These are phyloP conservation scores for Piper longum DNA, from an alignment of 164 flowering plant genomes.

Conservation along the genomic window DNA sequence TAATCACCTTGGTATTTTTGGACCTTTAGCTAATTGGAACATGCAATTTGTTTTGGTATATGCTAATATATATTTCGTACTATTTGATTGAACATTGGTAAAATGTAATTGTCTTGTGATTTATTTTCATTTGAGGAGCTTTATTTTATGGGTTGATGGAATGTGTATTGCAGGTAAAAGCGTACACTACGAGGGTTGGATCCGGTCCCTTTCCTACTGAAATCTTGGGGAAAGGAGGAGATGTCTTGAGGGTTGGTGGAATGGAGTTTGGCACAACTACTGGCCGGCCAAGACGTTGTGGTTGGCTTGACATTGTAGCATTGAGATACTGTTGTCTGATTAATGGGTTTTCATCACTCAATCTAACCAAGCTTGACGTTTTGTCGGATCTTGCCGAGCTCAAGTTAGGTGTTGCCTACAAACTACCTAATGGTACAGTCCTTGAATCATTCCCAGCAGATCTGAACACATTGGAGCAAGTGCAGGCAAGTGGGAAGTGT, in stretches of 20 bases:
- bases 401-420: constrained; percentile 2
- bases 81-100: not conserved
- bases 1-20: not conserved
- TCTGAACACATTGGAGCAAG: constrained; percentile 54
- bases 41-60: too few relatives aligned
- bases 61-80: not conserved
- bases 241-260: not conserved
- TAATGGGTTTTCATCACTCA: not conserved
- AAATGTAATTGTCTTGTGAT: not conserved
- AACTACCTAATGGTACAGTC: constrained; percentile 41
- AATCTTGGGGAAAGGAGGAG: not conserved
- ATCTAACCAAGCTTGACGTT: not conserved
- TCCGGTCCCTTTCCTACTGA: not conserved
- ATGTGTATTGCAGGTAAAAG: not conserved
- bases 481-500: constrained; percentile 30
- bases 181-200: not conserved
- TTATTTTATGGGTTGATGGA: not conserved
- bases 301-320: not conserved
- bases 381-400: not conserved
- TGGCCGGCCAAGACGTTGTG: not conserved
- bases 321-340: not conserved
- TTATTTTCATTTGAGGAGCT: not conserved
- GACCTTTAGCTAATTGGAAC: too few relatives aligned
- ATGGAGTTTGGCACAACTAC: not conserved
- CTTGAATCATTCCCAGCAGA: constrained; percentile 71